Conservation (phyloP, 2,329 filamentous ascomycete genomes). For the Trichoderma polysporum region DNA sequence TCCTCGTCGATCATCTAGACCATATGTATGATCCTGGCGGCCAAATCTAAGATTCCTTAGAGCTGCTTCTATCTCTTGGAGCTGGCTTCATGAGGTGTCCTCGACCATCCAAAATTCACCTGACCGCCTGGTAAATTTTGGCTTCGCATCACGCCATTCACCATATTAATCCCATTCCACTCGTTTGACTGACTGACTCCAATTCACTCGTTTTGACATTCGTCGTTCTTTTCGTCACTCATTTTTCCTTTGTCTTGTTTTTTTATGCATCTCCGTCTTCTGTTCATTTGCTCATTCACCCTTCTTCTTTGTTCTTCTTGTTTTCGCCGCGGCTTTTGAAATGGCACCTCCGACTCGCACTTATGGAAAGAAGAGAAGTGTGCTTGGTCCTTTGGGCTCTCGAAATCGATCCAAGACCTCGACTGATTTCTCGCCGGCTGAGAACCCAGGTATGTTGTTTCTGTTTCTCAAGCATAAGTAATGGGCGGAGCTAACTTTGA, state of each 20-base stretch:
- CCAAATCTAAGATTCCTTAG: conserved; percentile 4
- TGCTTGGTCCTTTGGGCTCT: conserved; percentile 32
- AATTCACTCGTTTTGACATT: conserved; percentile 18
- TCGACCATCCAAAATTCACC: neutral
- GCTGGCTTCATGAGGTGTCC: conserved; percentile 1
- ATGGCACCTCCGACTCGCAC: conserved; percentile 32
- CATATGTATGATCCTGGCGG: conserved; percentile 22
- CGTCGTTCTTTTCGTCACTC: conserved; percentile 15
- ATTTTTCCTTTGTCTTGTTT: conserved; percentile 15
- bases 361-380: conserved; percentile 34
- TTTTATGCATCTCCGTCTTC: neutral
- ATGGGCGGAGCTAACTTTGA: neutral
- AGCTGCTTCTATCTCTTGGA: neutral
- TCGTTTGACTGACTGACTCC: conserved; percentile 12
- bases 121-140: neutral
- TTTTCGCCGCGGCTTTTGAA: neutral
- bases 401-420: conserved; percentile 28
- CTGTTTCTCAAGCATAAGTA: neutral
- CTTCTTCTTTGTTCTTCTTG: conserved; percentile 10
- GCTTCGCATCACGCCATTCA: conserved; percentile 3
- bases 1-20: neutral
- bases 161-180: neutral
- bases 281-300: conserved; percentile 4
- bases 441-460: conserved; percentile 25
- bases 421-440: conserved; percentile 21